Evolutionary conservation across 2,329 filamentous ascomycete genomes (phyloP).

Genomic region (Pezicula radicicola): DNA sequence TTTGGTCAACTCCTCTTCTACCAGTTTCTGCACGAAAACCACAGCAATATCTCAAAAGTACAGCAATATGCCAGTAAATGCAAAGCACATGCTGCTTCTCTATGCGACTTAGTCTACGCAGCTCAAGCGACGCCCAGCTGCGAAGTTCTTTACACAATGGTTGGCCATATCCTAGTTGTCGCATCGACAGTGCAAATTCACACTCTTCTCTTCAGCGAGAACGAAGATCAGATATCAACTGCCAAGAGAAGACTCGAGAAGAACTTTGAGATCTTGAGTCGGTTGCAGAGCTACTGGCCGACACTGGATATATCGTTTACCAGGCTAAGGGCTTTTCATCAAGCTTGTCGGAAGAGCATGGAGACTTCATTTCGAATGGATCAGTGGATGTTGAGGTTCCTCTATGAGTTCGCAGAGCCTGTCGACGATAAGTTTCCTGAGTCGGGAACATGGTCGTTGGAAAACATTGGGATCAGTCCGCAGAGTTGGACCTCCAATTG

Average conservation of each 20-base stretch:
- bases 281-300: slow-evolving; percentile 37
- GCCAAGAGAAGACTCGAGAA: slow-evolving; percentile 34
- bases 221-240: slow-evolving; percentile 30
- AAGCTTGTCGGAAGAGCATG: slow-evolving; percentile 32
- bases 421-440: slow-evolving; percentile 2
- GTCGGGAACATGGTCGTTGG: slow-evolving; percentile 1
- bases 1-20: slow-evolving; percentile 42
- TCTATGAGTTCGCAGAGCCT: slow-evolving; percentile 9
- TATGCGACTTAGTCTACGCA: slow-evolving; percentile 37
- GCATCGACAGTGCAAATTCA: slow-evolving; percentile 42
- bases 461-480: neutral
- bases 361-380: slow-evolving; percentile 35
- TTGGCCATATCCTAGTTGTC: slow-evolving; percentile 42
- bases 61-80: slow-evolving; percentile 32
- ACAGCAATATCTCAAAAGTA: slow-evolving; percentile 8
- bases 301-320: slow-evolving; percentile 33
- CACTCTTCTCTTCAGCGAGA: slow-evolving; percentile 36
- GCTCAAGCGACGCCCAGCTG: slow-evolving; percentile 31
- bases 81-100: slow-evolving; percentile 33
- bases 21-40: slow-evolving; percentile 34
- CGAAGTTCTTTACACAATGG: slow-evolving; percentile 39
- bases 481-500: neutral
- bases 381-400: slow-evolving; percentile 36
- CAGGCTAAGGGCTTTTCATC: slow-evolving; percentile 36
- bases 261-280: slow-evolving; percentile 39